These are phyloP conservation scores for Eragrostis tef DNA, from an alignment of 202 grass and related monocot genomes.

Conservation along the genomic window DNA sequence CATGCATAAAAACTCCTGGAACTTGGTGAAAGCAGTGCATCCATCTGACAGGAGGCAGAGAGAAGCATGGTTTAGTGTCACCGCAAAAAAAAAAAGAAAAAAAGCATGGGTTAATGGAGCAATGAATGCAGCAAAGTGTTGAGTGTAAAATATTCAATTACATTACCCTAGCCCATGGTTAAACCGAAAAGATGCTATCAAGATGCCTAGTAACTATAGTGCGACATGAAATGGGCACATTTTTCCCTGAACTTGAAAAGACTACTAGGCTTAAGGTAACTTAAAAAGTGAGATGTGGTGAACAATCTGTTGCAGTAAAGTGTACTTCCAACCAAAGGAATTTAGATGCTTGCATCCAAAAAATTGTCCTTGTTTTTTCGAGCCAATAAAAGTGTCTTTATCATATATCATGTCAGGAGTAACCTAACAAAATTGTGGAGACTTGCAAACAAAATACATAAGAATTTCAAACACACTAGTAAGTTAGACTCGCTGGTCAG, in stretches of 20 bases:
- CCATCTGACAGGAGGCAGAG: slow-evolving; percentile 66
- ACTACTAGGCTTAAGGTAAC: neutral
- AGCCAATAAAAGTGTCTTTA: neutral
- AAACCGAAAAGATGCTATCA: neutral
- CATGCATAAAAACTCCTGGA: slow-evolving; percentile 94
- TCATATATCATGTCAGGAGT: slow-evolving; percentile 4
- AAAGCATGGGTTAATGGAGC: no score
- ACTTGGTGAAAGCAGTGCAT: slow-evolving; percentile 82
- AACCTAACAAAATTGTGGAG: slow-evolving; percentile 15
- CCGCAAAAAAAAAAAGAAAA: neutral
- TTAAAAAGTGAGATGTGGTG: slow-evolving; percentile 27
- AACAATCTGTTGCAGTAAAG: slow-evolving; percentile 13
- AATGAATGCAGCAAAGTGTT: neutral
- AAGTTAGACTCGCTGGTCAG: neutral
- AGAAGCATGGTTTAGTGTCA: slow-evolving; percentile 38
- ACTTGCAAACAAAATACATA: slow-evolving; percentile 2
- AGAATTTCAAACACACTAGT: slow-evolving; percentile 12
- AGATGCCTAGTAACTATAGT: neutral
- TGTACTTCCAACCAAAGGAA: slow-evolving; percentile 1
- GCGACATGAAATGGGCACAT: slow-evolving; percentile 1
- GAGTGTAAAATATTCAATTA: slow-evolving; percentile 6
- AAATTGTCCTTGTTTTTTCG: neutral
- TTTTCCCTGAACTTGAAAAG: neutral
- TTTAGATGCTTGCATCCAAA: slow-evolving; percentile 1
- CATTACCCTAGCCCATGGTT: slow-evolving; percentile 32